Percentiles rank a stretch among this genome's conserved stretches.
Conservation (phyloP, 495 filamentous ascomycete species). For the Chaetomium fimeti region DNA sequence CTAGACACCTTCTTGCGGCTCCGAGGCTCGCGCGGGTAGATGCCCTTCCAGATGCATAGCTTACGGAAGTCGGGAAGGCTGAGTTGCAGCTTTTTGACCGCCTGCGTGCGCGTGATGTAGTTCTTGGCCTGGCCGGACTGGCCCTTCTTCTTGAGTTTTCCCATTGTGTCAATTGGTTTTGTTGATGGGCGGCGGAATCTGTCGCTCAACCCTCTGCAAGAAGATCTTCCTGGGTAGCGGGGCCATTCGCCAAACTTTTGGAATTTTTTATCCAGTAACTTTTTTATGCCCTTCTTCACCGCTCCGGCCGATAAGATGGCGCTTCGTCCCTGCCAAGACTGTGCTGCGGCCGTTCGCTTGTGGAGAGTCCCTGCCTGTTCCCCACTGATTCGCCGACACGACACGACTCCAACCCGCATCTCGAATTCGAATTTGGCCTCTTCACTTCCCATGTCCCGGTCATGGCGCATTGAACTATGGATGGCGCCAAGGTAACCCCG, state of each 20-base stretch:
- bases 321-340: conserved; percentile 18
- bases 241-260: conserved; percentile 39
- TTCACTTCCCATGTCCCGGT: conserved; percentile 22
- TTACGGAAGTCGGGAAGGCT: conserved; percentile 95
- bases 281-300: conserved; percentile 35
- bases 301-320: conserved; percentile 32
- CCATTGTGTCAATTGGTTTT: conserved; percentile 54
- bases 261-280: conserved; percentile 31
- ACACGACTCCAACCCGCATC: conserved; percentile 9
- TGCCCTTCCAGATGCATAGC: conserved; percentile 98
- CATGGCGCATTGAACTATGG: conserved; percentile 46
- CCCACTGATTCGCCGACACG: conserved; percentile 25
- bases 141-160: conserved; percentile 91
- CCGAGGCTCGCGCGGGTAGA: conserved; percentile 93
- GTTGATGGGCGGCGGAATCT: conserved; percentile 7
- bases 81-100: conserved; percentile 95
- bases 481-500: conserved; percentile 47
- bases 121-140: conserved; percentile 93
- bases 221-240: conserved; percentile 7
- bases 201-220: conserved; percentile 5
- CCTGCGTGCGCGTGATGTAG: conserved; percentile 95
- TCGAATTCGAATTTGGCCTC: conserved; percentile 12
- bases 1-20: conserved; percentile 96
- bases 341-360: not conserved
- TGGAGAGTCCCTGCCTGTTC: conserved; percentile 10